Evolutionary conservation across 805 yeast genomes (phyloP).

Genomic region (Metschnikowia aberdeeniae): DNA sequence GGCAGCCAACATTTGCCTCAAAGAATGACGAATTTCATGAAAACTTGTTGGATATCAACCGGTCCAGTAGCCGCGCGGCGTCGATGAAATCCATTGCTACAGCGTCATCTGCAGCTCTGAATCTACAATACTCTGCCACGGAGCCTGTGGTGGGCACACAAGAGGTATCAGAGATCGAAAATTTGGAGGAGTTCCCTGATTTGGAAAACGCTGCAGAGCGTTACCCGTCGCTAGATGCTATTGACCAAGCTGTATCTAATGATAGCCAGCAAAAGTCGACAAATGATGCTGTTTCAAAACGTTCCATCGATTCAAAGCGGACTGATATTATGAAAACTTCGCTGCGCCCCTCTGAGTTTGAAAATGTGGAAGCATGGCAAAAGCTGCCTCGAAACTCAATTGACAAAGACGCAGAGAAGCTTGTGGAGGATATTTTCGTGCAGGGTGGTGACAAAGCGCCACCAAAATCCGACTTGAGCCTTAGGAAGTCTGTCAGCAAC

Average conservation of each 20-base stretch:
- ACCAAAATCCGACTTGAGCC: not conserved
- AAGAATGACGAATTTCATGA: not conserved
- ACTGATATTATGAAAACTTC: not conserved
- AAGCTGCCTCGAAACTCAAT: conserved; percentile 17
- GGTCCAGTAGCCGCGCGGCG: not conserved
- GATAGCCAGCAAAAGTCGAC: not conserved
- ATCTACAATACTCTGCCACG: too few relatives aligned
- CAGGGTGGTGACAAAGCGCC: not conserved
- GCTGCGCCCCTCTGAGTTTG: conserved; percentile 1
- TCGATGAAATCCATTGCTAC: not conserved
- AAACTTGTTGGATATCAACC: not conserved
- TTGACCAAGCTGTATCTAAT: conserved; percentile 9
- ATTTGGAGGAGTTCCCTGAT: conserved; percentile 23
- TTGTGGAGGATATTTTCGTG: conserved; percentile 41
- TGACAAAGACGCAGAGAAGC: conserved; percentile 31
- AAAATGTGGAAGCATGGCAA: conserved; percentile 35
- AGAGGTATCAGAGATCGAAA: not conserved
- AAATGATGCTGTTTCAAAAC: not conserved
- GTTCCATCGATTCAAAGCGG: not conserved
- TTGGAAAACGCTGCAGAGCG: conserved; percentile 47
- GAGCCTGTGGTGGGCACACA: not conserved
- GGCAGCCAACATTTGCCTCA: not conserved
- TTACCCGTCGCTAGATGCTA: conserved; percentile 46
- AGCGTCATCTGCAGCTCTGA: not conserved
- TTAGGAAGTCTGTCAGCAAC: not conserved